phyloP scores from a whole-genome alignment of 805 yeast species.

The Jamesozyma piceae region DNA sequence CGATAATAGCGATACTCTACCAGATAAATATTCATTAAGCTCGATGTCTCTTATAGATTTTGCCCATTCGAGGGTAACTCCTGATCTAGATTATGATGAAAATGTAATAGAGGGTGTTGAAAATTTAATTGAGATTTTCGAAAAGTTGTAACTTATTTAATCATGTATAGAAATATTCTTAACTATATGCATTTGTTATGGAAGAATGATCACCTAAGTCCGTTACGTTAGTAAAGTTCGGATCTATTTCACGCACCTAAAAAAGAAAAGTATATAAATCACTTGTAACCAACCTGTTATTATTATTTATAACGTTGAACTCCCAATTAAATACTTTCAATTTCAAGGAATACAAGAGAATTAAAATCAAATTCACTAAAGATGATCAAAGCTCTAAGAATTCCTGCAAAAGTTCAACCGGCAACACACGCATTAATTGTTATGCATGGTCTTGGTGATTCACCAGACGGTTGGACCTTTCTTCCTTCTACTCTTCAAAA shows the following conservation, averaged over 20 bases:
- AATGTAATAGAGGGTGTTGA: slow-evolving; percentile 63
- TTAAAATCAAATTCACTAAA: not conserved
- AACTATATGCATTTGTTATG: too few species aligned
- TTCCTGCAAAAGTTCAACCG: slow-evolving; percentile 26
- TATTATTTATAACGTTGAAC: too few species aligned
- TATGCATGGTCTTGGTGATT: slow-evolving; percentile 86
- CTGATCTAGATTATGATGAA: slow-evolving; percentile 62
- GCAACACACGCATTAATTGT: slow-evolving; percentile 64
- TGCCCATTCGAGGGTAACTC: slow-evolving; percentile 67
- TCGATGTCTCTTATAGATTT: slow-evolving; percentile 71
- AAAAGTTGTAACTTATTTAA: not conserved
- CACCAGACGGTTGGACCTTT: slow-evolving; percentile 85
- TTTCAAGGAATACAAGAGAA: not conserved
- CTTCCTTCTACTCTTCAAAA: slow-evolving; percentile 53
- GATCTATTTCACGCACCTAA: too few species aligned
- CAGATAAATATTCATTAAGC: slow-evolving; percentile 35
- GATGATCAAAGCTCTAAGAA: slow-evolving; percentile 20
- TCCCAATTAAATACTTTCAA: too few species aligned
- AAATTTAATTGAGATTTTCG: slow-evolving; percentile 42
- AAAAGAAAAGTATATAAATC: too few species aligned
- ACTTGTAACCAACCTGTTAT: too few species aligned
- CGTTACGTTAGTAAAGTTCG: too few species aligned
- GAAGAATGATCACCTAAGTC: too few species aligned
- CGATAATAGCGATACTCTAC: slow-evolving; percentile 15
- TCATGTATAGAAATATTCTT: too few species aligned